A percentile compares a stretch with the other conserved stretches of the same genome.
Evolutionary conservation across 2,329 filamentous ascomycete genomes (phyloP).

Genomic region (Didymella pinodella): DNA sequence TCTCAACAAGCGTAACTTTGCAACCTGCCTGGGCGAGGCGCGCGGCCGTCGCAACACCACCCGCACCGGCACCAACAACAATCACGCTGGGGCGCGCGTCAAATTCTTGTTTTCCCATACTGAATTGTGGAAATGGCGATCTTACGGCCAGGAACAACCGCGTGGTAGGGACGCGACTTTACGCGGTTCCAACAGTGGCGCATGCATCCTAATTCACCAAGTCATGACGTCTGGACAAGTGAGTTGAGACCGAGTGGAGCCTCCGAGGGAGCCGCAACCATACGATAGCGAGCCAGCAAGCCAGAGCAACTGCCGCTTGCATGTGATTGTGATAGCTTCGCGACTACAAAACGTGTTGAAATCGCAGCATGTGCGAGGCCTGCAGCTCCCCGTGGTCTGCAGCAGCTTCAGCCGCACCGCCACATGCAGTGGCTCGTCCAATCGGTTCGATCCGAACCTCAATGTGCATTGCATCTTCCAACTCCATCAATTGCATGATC

Average conservation of each 20-base stretch:
- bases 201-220: conserved; percentile 22
- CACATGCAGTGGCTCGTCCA: neutral
- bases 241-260: conserved; percentile 17
- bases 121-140: conserved; percentile 15
- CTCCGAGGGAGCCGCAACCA: conserved; percentile 15
- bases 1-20: conserved; percentile 78
- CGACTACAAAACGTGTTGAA: conserved; percentile 9
- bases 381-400: conserved; percentile 5
- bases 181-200: conserved; percentile 19
- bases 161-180: conserved; percentile 19
- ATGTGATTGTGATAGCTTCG: conserved; percentile 10
- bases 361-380: neutral
- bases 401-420: conserved; percentile 14
- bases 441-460: conserved; percentile 8
- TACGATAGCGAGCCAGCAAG: conserved; percentile 8
- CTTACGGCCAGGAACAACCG: conserved; percentile 14
- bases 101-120: conserved; percentile 22
- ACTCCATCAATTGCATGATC: neutral
- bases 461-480: neutral
- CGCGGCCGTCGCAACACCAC: conserved; percentile 75
- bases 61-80: conserved; percentile 69
- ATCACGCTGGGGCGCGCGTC: conserved; percentile 38
- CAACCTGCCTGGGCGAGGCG: conserved; percentile 75
- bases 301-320: conserved; percentile 12
- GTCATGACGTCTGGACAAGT: conserved; percentile 24